phyloP scores from a whole-genome alignment of 1,284 basidiomycete species.

The Ustilago crameri region DNA sequence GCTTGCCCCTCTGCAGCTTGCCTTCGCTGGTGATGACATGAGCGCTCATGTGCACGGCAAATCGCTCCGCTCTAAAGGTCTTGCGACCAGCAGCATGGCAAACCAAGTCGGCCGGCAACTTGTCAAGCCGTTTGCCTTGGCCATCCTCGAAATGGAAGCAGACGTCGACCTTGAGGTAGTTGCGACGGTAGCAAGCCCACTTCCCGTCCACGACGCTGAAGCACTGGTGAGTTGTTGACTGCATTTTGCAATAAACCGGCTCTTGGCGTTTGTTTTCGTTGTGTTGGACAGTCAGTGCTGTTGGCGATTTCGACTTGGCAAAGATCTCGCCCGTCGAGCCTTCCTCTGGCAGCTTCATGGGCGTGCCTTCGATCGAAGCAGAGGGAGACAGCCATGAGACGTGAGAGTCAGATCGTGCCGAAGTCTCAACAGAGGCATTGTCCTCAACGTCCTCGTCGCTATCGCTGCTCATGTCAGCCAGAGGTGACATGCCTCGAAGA shows the following conservation, averaged over 20 bases:
- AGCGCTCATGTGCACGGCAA: slow-evolving; percentile 31
- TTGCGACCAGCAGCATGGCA: background rate
- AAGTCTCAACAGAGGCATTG: background rate
- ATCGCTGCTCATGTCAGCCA: slow-evolving; percentile 42
- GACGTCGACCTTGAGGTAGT: slow-evolving; percentile 46
- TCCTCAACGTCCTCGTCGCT: slow-evolving; percentile 20
- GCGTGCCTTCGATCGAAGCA: background rate
- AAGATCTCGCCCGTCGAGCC: slow-evolving; percentile 45
- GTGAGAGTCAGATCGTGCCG: background rate
- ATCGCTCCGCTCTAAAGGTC: slow-evolving; percentile 16
- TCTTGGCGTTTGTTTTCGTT: background rate
- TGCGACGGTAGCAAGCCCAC: slow-evolving; percentile 52
- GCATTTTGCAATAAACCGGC: slow-evolving; percentile 33
- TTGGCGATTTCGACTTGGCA: slow-evolving; percentile 8
- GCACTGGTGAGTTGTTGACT: slow-evolving; percentile 43
- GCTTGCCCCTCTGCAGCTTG: slow-evolving; percentile 18
- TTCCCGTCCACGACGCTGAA: slow-evolving; percentile 51
- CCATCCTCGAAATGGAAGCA: slow-evolving; percentile 27
- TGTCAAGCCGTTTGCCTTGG: slow-evolving; percentile 13
- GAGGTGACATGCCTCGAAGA: slow-evolving; percentile 36
- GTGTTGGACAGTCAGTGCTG: slow-evolving; percentile 15
- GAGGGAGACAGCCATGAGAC: background rate
- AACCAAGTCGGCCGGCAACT: slow-evolving; percentile 12
- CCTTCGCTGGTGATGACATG: slow-evolving; percentile 31
- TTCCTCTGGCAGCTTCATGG: slow-evolving; percentile 10